Evolutionary conservation across 2,329 filamentous ascomycete species (phyloP).

Genomic region (Paramyrothecium sp.): DNA sequence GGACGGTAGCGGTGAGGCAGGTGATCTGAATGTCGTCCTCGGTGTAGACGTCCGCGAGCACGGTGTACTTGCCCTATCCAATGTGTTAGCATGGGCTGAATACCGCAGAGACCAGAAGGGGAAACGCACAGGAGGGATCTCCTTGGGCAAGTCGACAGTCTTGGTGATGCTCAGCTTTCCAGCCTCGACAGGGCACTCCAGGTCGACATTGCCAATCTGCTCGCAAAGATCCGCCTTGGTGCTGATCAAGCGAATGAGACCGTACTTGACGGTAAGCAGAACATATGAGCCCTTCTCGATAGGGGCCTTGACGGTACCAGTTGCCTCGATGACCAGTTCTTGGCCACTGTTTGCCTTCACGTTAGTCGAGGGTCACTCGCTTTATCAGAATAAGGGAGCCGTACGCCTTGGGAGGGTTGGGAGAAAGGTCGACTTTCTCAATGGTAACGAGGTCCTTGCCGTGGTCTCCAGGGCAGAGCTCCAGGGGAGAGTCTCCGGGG

Average conservation of each 20-base stretch:
- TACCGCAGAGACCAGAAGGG: not conserved
- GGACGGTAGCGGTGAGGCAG: slow-evolving; percentile 76
- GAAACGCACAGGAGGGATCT: slow-evolving; percentile 83
- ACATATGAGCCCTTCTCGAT: slow-evolving; percentile 81
- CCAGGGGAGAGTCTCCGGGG: slow-evolving; percentile 81
- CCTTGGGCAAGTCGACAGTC: slow-evolving; percentile 76
- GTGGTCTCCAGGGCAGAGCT: slow-evolving; percentile 70
- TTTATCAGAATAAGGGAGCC: slow-evolving; percentile 32
- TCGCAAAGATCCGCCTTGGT: slow-evolving; percentile 84
- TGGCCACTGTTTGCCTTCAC: slow-evolving; percentile 58
- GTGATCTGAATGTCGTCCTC: slow-evolving; percentile 74
- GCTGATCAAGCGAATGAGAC: slow-evolving; percentile 84
- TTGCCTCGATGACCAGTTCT: slow-evolving; percentile 75
- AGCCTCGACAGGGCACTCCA: slow-evolving; percentile 84
- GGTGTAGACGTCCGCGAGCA: slow-evolving; percentile 81
- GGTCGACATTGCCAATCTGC: slow-evolving; percentile 81
- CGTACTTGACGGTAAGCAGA: slow-evolving; percentile 85
- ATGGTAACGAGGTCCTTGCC: slow-evolving; percentile 71
- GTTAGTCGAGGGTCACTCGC: slow-evolving; percentile 1
- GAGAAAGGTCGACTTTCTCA: slow-evolving; percentile 73
- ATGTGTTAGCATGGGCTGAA: slow-evolving; percentile 15
- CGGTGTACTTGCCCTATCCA: slow-evolving; percentile 79
- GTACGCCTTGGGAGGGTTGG: slow-evolving; percentile 87
- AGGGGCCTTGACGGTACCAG: slow-evolving; percentile 68
- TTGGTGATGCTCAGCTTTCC: slow-evolving; percentile 74